Evolutionary conservation across 2,329 filamentous ascomycete genomes (phyloP).

Genomic region (Monosporascus ibericus): DNA sequence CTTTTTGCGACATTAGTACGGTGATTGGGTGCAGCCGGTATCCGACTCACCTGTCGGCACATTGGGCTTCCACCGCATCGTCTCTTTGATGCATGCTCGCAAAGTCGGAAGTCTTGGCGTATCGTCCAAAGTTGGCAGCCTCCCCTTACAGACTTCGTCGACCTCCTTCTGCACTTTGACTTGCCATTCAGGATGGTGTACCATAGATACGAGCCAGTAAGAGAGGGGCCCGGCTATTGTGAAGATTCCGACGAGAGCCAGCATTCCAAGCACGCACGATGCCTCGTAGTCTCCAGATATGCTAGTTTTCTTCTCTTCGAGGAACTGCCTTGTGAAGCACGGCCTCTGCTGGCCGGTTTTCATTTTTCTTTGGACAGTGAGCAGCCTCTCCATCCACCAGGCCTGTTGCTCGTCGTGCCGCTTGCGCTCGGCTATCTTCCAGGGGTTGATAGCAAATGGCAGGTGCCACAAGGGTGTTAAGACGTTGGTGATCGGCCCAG

Average conservation of each 20-base stretch:
- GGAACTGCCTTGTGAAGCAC: slow-evolving; percentile 35
- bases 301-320: slow-evolving; percentile 28
- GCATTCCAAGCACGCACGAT: slow-evolving; percentile 29
- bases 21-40: no score
- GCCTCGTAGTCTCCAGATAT: slow-evolving; percentile 26
- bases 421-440: slow-evolving; percentile 46
- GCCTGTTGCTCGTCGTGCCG: slow-evolving; percentile 46
- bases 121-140: slow-evolving; percentile 36
- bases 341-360: slow-evolving; percentile 31
- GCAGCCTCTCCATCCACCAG: slow-evolving; percentile 45
- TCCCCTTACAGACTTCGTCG: slow-evolving; percentile 35
- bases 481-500: slow-evolving; percentile 51
- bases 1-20: slow-evolving; percentile 16
- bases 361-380: slow-evolving; percentile 32
- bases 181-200: slow-evolving; percentile 42
- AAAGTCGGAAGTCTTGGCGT: slow-evolving; percentile 35
- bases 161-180: slow-evolving; percentile 37
- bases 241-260: slow-evolving; percentile 31
- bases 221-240: slow-evolving; percentile 30
- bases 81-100: slow-evolving; percentile 40
- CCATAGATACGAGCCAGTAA: slow-evolving; percentile 37
- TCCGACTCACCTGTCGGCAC: slow-evolving; percentile 30
- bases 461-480: slow-evolving; percentile 49
- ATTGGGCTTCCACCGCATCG: slow-evolving; percentile 39
- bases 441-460: slow-evolving; percentile 43